Percentiles rank a stretch among this genome's conserved stretches.
These are phyloP conservation scores for Boechera stricta DNA, from an alignment of 345 rosid species.

Conservation along the genomic window DNA sequence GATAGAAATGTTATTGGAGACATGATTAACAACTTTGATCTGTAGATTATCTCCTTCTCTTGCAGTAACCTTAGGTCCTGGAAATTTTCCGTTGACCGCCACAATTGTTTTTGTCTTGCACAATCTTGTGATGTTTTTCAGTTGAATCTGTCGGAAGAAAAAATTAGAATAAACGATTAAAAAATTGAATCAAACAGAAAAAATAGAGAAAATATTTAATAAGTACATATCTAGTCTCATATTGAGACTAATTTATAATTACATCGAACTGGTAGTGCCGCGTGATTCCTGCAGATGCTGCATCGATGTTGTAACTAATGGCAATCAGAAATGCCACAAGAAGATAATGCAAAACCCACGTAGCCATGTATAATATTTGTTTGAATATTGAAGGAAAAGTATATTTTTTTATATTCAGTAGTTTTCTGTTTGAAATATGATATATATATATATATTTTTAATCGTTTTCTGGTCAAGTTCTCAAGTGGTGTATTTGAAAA, in stretches of 20 bases:
- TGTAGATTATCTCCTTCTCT: slow-evolving; percentile 50
- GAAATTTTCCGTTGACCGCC: slow-evolving; percentile 45
- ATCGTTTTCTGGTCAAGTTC: slow-evolving; percentile 20
- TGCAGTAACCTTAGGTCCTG: slow-evolving; percentile 47
- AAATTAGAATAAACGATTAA: background rate
- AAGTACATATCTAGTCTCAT: background rate
- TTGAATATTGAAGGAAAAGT: background rate
- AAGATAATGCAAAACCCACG: slow-evolving; percentile 35
- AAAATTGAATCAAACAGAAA: background rate
- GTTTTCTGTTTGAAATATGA: slow-evolving; percentile 13
- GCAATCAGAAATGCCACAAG: slow-evolving; percentile 34
- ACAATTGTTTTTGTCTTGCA: slow-evolving; percentile 48
- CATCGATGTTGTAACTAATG: slow-evolving; percentile 31
- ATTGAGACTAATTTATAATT: background rate
- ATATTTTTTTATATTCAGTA: background rate
- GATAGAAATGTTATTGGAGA: slow-evolving; percentile 41
- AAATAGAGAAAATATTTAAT: background rate
- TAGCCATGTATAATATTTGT: slow-evolving; percentile 32
- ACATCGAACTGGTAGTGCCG: slow-evolving; percentile 56
- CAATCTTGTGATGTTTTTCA: slow-evolving; percentile 55
- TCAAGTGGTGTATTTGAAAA: slow-evolving; percentile 27
- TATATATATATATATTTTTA: too few relatives aligned
- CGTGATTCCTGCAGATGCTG: slow-evolving; percentile 46
- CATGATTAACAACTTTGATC: slow-evolving; percentile 47
- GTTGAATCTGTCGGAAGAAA: slow-evolving; percentile 42